These are phyloP conservation scores for Linum lewisii DNA, from an alignment of 345 rosid species.

Conservation along the genomic window DNA sequence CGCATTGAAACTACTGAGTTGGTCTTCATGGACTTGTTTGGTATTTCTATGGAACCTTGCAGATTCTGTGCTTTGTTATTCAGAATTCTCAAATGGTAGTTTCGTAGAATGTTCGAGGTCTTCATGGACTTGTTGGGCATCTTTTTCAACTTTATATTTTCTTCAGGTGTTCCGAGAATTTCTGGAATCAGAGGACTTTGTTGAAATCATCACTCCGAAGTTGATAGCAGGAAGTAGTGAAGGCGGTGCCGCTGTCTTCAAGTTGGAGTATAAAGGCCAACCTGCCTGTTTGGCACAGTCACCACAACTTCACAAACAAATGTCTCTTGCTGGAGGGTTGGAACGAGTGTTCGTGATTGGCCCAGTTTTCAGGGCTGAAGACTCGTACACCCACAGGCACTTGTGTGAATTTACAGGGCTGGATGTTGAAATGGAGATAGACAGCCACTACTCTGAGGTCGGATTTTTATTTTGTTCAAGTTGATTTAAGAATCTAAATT, in stretches of 20 bases:
- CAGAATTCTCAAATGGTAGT: too few species aligned
- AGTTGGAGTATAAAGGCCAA: slow-evolving; percentile 79
- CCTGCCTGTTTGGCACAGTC: slow-evolving; percentile 91
- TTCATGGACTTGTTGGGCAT: slow-evolving; percentile 33
- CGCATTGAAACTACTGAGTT: too few species aligned
- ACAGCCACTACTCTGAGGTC: slow-evolving; percentile 70
- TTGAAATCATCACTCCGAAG: slow-evolving; percentile 86
- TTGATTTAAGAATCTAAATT: background rate
- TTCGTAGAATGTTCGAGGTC: slow-evolving; percentile 19
- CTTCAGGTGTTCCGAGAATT: slow-evolving; percentile 61
- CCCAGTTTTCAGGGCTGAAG: slow-evolving; percentile 87
- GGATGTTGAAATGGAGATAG: slow-evolving; percentile 86
- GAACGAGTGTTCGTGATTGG: slow-evolving; percentile 77
- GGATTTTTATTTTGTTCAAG: slow-evolving; percentile 2
- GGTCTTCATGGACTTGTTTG: too few species aligned
- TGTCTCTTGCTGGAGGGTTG: slow-evolving; percentile 74
- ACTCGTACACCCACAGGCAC: slow-evolving; percentile 84
- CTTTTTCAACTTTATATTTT: slow-evolving; percentile 22
- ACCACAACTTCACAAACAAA: slow-evolving; percentile 93
- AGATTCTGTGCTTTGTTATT: too few species aligned
- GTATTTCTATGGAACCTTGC: too few species aligned
- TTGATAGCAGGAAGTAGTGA: slow-evolving; percentile 84
- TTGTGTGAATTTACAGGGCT: slow-evolving; percentile 85
- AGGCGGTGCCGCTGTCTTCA: slow-evolving; percentile 93
- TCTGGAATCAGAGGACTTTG: slow-evolving; percentile 42